Base-by-base conservation (phyloP, 2,329 filamentous ascomycete species). In the Microdochium bolleyi region DNA sequence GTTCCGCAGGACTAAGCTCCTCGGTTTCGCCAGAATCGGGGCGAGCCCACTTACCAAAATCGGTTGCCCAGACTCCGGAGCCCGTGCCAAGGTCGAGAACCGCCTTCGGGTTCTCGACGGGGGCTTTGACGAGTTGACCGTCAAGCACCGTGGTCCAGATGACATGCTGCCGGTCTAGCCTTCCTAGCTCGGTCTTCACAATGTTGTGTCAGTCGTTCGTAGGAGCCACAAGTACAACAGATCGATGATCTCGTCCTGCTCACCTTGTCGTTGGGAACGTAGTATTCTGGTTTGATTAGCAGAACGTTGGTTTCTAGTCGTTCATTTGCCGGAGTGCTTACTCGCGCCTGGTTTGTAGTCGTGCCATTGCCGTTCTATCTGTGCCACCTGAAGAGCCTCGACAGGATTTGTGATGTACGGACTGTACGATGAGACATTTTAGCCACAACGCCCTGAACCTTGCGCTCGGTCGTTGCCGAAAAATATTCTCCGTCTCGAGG, bases 51-150 rank as follows among this genome's bases (percentile, higher is more conserved):
- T 54, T 38, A 52, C 53, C 53, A 21, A 50, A 52, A 21, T 56
- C 54, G 8, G 41, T 27, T 1, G 52, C 50, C 54, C 54, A 56
- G 21, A 56, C 49, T 34, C 54, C 54, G 44, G 54, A 50, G 41
- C 54, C 53, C 13, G 53, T 52, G 48, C 48, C 54, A 24, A 56
- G 34, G 24, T 56, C 54, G n/a, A 56, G 50, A 21, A 56, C 54
- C 22, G 41, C 34, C 16, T 54, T 56, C 10, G 52, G 50, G 14
- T 48, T 49, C 21, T 41, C 41, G 7, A 56, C n/a, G 5, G 54
- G 54, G 16, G 52, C 51, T 32, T 54, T 53, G 22, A 49, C 32
- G n/a, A 54, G 38, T 19, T 56, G 50, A 14, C 49, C 50, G 34
- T 56, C 52, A 7, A 54, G 32, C 16, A 49, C 24, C 8, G 25